These are phyloP conservation scores for Trichoderma koningiopsis DNA, from an alignment of 2,329 filamentous ascomycete genomes.

Conservation along the genomic window DNA sequence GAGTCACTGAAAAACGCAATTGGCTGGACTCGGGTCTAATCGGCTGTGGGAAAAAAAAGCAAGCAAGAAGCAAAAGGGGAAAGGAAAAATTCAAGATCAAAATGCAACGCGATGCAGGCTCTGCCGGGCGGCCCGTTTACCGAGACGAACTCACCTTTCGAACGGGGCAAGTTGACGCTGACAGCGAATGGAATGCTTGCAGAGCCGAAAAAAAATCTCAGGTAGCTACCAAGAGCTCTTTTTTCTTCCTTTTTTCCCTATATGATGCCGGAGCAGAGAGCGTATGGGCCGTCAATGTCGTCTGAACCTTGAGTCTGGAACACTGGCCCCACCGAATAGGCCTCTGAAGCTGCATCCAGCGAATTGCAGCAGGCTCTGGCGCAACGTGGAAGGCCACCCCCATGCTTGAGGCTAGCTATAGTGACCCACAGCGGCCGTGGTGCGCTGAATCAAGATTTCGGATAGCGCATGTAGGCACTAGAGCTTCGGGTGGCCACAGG, in stretches of 20 bases:
- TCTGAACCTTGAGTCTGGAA: slow-evolving; percentile 5
- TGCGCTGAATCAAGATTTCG: slow-evolving; percentile 7
- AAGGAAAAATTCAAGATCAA: not conserved
- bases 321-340: not conserved
- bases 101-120: slow-evolving; percentile 1
- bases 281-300: not conserved
- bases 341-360: slow-evolving; percentile 29
- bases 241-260: not conserved
- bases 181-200: slow-evolving; percentile 12
- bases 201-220: not conserved
- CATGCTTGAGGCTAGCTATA: slow-evolving; percentile 4
- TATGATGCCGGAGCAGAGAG: slow-evolving; percentile 15
- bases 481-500: not conserved
- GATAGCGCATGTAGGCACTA: not conserved
- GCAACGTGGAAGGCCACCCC: slow-evolving; percentile 31
- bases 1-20: not conserved
- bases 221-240: not conserved
- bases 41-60: not conserved
- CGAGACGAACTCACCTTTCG: slow-evolving; percentile 14
- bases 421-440: slow-evolving; percentile 16
- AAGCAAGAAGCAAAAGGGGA: not conserved
- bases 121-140: not conserved
- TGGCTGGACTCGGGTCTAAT: not conserved
- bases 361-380: slow-evolving; percentile 30
- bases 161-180: not conserved